phyloP scores from a whole-genome alignment of 345 rosid genomes.

The Cardamine chenopodiifolia region DNA sequence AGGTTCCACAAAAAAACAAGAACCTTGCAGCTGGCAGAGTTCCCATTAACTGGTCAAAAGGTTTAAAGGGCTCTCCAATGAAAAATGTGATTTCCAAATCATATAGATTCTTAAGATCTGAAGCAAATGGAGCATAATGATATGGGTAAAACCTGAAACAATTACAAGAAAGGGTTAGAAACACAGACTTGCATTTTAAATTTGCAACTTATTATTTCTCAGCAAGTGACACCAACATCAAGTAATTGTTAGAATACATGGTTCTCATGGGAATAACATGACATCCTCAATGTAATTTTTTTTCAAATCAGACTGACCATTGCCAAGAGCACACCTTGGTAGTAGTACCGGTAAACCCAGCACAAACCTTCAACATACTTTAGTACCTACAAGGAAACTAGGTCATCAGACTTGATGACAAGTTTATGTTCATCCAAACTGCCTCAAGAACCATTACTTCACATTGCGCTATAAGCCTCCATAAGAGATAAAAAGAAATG shows the following conservation, averaged over 20 bases:
- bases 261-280: constrained; percentile 10
- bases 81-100: constrained; percentile 91
- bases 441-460: not conserved
- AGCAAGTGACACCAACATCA: constrained; percentile 22
- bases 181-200: constrained; percentile 7
- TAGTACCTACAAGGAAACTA: constrained; percentile 63
- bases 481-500: not conserved
- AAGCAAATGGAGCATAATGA: constrained; percentile 99
- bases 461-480: not conserved
- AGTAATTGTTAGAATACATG: constrained; percentile 16
- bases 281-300: constrained; percentile 1
- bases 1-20: constrained; percentile 3
- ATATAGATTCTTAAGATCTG: constrained; percentile 77
- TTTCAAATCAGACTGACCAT: constrained; percentile 63
- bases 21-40: constrained; percentile 97
- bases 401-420: constrained; percentile 5
- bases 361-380: constrained; percentile 96
- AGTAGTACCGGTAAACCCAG: constrained; percentile 97
- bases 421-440: constrained; percentile 9
- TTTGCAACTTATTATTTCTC: not conserved
- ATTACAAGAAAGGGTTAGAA: constrained; percentile 20
- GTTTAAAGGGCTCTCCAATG: constrained; percentile 88
- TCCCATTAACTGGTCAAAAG: constrained; percentile 99
- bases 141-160: constrained; percentile 93
- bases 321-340: constrained; percentile 98